Base-by-base conservation (phyloP, 345 rosid genomes). In the Populus davidiana region DNA sequence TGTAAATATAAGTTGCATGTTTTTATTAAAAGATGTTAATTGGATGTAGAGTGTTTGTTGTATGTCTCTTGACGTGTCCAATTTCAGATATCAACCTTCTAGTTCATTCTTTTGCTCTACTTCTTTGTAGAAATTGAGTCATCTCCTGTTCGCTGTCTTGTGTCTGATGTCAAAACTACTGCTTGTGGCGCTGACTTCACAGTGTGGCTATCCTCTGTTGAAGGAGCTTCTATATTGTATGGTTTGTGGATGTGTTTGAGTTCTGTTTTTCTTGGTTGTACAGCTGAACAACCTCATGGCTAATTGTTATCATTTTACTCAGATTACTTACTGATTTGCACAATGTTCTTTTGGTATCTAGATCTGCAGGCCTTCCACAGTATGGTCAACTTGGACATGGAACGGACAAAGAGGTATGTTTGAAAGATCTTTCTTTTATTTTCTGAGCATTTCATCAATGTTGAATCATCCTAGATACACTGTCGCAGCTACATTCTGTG, bases 371-470 rank as follows among this genome's bases (percentile, higher is more conserved):
- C 67, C 97, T 94, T 83, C 98, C 99, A 74, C 99, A 94, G 80
- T 94, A 91, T 86, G 99, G 99, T 75, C 99, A 96, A 80, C 98
- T 96, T 86, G 99, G 99, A 69, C 99, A 96, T 86, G 98, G 99
- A 78, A 96, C 98, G 11, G 98, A 94, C 80, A 94, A 96, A 77
- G 98, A 94, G 97, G 98, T 92, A 81, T 39, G 65, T 71, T 77
- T 66, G 44, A 25, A 61, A 36, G 23, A 67, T 67, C n/a, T 20
- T 67, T 67, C 70, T 67, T 18, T 44, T 36, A 18, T 67, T 67
- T 35, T 38, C 70, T 17, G 5, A 35, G 47, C 23, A 18, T 31
- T 18, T 67, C 44, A 20, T 67, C 23, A 59, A 59, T 8, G 64
- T 23, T 59, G 64, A 59, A 23, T 59, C 10, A 59, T 59, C 13